Base-by-base conservation (phyloP, 371 early-diverging fungal species). In the Mortierella sp. region DNA sequence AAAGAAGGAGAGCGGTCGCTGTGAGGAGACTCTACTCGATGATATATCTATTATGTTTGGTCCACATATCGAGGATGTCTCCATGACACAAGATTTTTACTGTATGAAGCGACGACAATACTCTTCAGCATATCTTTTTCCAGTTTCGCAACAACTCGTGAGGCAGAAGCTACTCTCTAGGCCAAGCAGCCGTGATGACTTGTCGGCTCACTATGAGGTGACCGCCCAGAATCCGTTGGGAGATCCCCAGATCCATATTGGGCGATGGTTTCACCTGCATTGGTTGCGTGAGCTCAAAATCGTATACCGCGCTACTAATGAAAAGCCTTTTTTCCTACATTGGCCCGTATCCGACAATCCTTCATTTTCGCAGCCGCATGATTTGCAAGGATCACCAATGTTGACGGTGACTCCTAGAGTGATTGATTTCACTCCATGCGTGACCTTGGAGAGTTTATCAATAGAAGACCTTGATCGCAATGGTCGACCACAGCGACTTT, bases 211-310 rank as follows among this genome's bases (percentile, higher is more conserved):
- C 3, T 22, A 58, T 36, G 62, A 67, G 21, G 72, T 62, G 15
- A 61, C 63, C 21, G 45, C 61, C 16, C 63, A 59, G n/a, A 63
- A 62, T 1, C 67, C 62, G 0, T 21, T 21, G 21, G 40, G 36
- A 9, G 47, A 45, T 16, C 72, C 63, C 4, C 38, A 33, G 11
- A 50, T 66, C 7, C 61, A 50, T 55, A 28, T 72, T 15, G 66
- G 57, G 2, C 57, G 55, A 24, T 47, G 48, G 19, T 4, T 67
- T 16, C 40, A 43, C 11, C n/a, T 66, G 36, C 63, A 50, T 15
- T 72, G 67, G 72, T 47, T 72, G 22, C 61, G 57, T 10, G 62
- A 72, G 28, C 53, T 72, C 40, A 50, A 55, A 52, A 66, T 72
- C 45, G 57, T 67, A 21, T 72, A 45, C 15, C 72, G 72, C 1